These are phyloP conservation scores for Carnegiea gigantea DNA, from an alignment of 179 eudicot species.

Conservation along the genomic window DNA sequence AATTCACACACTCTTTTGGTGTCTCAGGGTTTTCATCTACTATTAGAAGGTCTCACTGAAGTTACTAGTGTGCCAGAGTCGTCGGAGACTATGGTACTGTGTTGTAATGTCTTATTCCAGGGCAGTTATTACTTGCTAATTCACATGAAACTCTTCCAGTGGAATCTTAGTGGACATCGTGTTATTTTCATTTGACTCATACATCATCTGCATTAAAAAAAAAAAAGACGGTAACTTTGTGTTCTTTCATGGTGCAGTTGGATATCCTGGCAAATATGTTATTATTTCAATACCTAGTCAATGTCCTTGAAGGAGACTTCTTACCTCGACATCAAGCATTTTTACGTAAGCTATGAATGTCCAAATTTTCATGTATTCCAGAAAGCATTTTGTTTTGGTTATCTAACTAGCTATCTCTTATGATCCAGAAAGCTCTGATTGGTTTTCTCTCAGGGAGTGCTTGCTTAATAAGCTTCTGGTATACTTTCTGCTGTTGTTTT, in stretches of 20 bases:
- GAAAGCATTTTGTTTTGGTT: background rate
- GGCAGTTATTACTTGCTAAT: background rate
- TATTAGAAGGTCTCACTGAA: conserved; percentile 56
- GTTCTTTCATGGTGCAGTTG: conserved; percentile 31
- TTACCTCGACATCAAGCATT: conserved; percentile 57
- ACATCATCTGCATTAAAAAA: background rate
- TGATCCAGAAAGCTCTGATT: conserved; percentile 58
- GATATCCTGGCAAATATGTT: conserved; percentile 69
- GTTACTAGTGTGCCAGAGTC: conserved; percentile 34
- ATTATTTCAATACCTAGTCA: conserved; percentile 66
- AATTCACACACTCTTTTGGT: conserved; percentile 11
- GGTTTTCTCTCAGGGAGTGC: conserved; percentile 73
- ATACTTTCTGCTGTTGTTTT: conserved; percentile 23
- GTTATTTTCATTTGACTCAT: background rate
- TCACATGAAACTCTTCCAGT: background rate
- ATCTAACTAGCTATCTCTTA: conserved; percentile 23
- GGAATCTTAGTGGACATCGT: background rate
- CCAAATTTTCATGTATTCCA: background rate
- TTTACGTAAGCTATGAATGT: conserved; percentile 41
- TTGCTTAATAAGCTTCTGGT: conserved; percentile 81
- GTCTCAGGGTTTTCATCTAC: conserved; percentile 67
- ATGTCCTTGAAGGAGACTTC: conserved; percentile 74
- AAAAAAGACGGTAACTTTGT: conserved; percentile 12
- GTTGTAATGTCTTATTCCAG: background rate
- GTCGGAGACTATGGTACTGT: conserved; percentile 30